Base-by-base conservation (phyloP, 345 rosid genomes). In the Brassica cretica region DNA sequence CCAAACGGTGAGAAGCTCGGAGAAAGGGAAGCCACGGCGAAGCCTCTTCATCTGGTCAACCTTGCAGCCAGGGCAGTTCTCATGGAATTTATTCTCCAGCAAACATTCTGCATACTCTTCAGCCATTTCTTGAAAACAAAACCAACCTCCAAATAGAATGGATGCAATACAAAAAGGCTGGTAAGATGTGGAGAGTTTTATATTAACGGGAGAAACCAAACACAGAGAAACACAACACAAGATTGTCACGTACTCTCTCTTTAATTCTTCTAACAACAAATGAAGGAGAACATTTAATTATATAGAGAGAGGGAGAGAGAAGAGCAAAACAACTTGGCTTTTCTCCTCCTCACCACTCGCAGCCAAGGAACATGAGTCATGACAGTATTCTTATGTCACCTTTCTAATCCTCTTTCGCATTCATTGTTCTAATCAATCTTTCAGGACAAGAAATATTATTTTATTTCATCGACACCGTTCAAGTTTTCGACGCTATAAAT, bases 11-110 rank as follows among this genome's bases (percentile, higher is more conserved):
- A 84, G 0, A 33, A 94, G 87, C 73, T 87, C 85, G 24, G 80
- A 66, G 56, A 94, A 41, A 2, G 98, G 98, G 32, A 91, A 39
- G n/a, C 97, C 93, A 3, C 77, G 83, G 37, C 72, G 86, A 44
- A 76, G 66, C 73, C 84, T 81, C 80, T 91, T 92, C 67, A 21
- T 69, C 63, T 80, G 88, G 19, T 94, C 98, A 78, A 89, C 88
- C 66, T 88, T 86, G 70, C 97, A 94, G 4, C 98, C 98, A 0
- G 98, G 86, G 55, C 98, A 94, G 68, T 86, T 82, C 70, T 91
- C 91, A 75, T 89, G 68, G 81, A 84, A 86, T 16, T 78, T 81
- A 70, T 88, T 88, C 84, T 85, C 82, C 78, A 94, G 80, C 76
- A 90, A 51, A 15, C 89, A 49, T 82, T 82, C 88, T 39, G 19